A percentile compares a stretch with the other conserved stretches of the same genome.
phyloP scores from a whole-genome alignment of 768 basidiomycete genomes.

The Lentinus tigrinus region DNA sequence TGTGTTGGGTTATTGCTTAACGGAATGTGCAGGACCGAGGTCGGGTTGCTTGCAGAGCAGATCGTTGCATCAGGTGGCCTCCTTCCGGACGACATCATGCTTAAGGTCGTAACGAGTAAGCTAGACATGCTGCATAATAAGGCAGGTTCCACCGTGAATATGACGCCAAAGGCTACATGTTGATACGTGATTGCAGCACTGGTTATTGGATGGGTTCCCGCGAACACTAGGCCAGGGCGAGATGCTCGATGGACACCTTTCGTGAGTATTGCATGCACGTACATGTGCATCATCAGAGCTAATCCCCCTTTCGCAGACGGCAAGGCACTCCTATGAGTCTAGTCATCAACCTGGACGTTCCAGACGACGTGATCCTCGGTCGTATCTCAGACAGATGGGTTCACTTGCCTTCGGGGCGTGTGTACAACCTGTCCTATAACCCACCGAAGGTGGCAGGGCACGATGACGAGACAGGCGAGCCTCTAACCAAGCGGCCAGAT shows the following conservation, averaged over 20 bases:
- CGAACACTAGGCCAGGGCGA: slow-evolving; percentile 83
- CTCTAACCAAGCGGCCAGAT: slow-evolving; percentile 83
- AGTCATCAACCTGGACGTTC: slow-evolving; percentile 85
- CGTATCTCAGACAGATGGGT: slow-evolving; percentile 92
- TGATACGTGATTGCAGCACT: slow-evolving; percentile 51
- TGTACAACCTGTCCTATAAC: slow-evolving; percentile 90
- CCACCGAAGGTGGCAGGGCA: slow-evolving; percentile 73
- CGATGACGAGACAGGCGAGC: slow-evolving; percentile 87
- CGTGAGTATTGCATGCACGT: slow-evolving; percentile 39
- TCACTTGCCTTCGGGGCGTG: slow-evolving; percentile 82
- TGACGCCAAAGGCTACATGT: not conserved
- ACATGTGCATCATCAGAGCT: too few species aligned
- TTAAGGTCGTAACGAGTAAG: slow-evolving; percentile 72
- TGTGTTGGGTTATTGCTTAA: not conserved
- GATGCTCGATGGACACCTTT: slow-evolving; percentile 73
- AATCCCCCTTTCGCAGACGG: slow-evolving; percentile 41
- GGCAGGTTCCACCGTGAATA: slow-evolving; percentile 38
- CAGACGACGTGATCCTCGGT: slow-evolving; percentile 79
- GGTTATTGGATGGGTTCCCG: slow-evolving; percentile 93
- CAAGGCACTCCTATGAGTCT: slow-evolving; percentile 69
- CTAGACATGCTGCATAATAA: slow-evolving; percentile 64
- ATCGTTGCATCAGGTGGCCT: slow-evolving; percentile 80
- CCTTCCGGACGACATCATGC: slow-evolving; percentile 76
- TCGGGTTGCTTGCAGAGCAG: slow-evolving; percentile 72
- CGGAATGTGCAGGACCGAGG: slow-evolving; percentile 47